A percentile compares a stretch with the other conserved stretches of the same genome.
These are phyloP conservation scores for Lunasporangiospora selenospora DNA, from an alignment of 192 early-diverging fungal genomes.

Conservation along the genomic window DNA sequence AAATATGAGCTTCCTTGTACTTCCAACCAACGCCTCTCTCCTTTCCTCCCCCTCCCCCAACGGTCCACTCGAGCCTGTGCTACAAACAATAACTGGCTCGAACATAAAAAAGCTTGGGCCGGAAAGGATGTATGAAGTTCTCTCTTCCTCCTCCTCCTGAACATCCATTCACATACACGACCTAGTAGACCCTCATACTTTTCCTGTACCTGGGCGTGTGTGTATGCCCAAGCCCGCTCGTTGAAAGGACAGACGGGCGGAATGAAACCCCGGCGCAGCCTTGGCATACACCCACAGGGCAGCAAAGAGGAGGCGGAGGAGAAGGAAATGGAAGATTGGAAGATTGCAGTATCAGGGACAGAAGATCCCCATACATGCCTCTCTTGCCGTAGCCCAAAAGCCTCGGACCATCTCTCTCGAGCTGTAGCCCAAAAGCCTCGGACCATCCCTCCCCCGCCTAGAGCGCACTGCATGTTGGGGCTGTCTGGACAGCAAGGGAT, in stretches of 20 bases:
- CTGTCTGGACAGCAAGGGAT: too few relatives aligned
- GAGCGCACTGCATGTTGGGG: too few relatives aligned
- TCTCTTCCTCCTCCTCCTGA: not conserved
- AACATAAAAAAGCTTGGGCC: not conserved
- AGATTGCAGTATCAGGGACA: too few relatives aligned
- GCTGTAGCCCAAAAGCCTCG: too few relatives aligned
- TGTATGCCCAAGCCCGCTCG: not conserved
- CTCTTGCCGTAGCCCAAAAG: too few relatives aligned
- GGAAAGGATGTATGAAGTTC: not conserved
- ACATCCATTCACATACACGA: not conserved
- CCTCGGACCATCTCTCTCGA: too few relatives aligned
- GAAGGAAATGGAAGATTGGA: too few relatives aligned
- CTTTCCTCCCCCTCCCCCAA: not conserved
- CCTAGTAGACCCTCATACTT: not conserved
- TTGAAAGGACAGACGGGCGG: not conserved
- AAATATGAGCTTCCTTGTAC: too few relatives aligned
- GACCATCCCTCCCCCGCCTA: too few relatives aligned
- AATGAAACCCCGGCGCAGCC: not conserved
- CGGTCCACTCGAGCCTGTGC: not conserved
- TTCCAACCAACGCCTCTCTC: not conserved
- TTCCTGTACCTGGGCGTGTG: not conserved
- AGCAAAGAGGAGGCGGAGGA: not conserved
- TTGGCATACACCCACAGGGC: not conserved
- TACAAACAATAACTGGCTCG: not conserved
- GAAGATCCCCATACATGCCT: too few relatives aligned